phyloP scores from a whole-genome alignment of 1,284 basidiomycete species.

The Baeospora myosura region DNA sequence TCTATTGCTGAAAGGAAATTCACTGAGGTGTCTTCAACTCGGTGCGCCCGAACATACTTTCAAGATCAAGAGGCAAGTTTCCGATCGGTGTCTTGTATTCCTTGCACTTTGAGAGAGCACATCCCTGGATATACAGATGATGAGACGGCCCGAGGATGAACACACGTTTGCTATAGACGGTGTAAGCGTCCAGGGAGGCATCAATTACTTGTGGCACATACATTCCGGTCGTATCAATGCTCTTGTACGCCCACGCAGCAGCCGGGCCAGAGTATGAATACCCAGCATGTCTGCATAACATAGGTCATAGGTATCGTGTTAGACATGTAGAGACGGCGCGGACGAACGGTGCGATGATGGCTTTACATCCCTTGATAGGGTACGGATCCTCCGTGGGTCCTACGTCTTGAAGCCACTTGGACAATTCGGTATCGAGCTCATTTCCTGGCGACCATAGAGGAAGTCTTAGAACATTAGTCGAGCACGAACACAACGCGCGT shows the following conservation, averaged over 20 bases:
- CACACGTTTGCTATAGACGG: slow-evolving; percentile 66
- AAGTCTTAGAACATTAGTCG: not conserved
- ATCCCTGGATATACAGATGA: slow-evolving; percentile 82
- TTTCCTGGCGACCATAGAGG: slow-evolving; percentile 32
- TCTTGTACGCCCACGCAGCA: slow-evolving; percentile 94
- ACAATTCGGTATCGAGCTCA: slow-evolving; percentile 56
- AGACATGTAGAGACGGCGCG: slow-evolving; percentile 21
- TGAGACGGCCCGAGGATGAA: slow-evolving; percentile 96
- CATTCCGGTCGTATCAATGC: slow-evolving; percentile 79
- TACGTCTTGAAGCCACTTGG: slow-evolving; percentile 59
- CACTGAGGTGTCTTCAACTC: not conserved
- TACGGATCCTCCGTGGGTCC: slow-evolving; percentile 40
- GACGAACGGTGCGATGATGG: slow-evolving; percentile 87
- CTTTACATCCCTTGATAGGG: slow-evolving; percentile 77
- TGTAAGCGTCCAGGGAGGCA: slow-evolving; percentile 7
- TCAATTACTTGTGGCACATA: slow-evolving; percentile 29
- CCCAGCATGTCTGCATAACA: slow-evolving; percentile 83
- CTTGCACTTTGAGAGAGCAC: slow-evolving; percentile 75
- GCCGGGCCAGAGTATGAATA: slow-evolving; percentile 91
- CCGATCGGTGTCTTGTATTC: slow-evolving; percentile 87
- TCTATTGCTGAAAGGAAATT: slow-evolving; percentile 46
- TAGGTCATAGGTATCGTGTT: slow-evolving; percentile 8
- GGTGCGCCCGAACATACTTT: slow-evolving; percentile 48
- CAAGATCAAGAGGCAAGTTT: slow-evolving; percentile 67
- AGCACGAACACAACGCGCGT: slow-evolving; percentile 9